Base-by-base conservation (phyloP, 225 moss, liverwort and hornwort species). In the Marchantia polymorpha region DNA sequence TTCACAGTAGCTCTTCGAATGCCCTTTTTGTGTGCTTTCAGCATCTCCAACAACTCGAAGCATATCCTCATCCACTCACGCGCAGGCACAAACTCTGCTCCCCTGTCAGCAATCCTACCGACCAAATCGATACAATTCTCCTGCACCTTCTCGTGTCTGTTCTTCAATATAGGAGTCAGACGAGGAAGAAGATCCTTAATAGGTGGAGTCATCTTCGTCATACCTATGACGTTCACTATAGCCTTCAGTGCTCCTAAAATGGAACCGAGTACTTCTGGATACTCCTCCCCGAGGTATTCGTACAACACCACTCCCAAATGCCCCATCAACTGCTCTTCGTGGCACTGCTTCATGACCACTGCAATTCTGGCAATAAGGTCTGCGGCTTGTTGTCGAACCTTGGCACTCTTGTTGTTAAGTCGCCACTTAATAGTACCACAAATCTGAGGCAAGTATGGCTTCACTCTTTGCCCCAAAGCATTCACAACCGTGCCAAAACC, bases 51-150 rank as follows among this genome's bases (percentile, higher is more conserved):
- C 11, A 99, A 86, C 69, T 99, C 99, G 82, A 99, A 99, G 78
- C 99, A 99, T 73, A 99, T 99, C 76, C 99, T 91, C 99, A 95
- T 99, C 99, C 99, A 99, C 82, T 99, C 99, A 68, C 99, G 91
- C 7, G 99, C 95, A 74, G 99, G 99, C 10, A 99, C 99, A 73
- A 99, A 99, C 84, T 99, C 99, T 10, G 99, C 99, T 83, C 99
- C 99, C 82, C 99, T 90, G 83, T 99, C 99, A 25, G 99, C 99
- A 81, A 99, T 99, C 74, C 99, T 89, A 47, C 99, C 99, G 55
- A 99, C 99, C 81, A 99, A 84, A 75, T 99, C 99, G 64, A 99
- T 99, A 68, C 99, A 99, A 74, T 99, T 99, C 77, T 99, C 99
- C 78, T 99, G 99, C 75, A 99, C 99, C 89, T 99, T 99, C 87